Evolutionary conservation across 2,329 filamentous ascomycete genomes (phyloP), one percentile per base, ranked within the genome.

Genomic region (Fusarium humuli): DNA sequence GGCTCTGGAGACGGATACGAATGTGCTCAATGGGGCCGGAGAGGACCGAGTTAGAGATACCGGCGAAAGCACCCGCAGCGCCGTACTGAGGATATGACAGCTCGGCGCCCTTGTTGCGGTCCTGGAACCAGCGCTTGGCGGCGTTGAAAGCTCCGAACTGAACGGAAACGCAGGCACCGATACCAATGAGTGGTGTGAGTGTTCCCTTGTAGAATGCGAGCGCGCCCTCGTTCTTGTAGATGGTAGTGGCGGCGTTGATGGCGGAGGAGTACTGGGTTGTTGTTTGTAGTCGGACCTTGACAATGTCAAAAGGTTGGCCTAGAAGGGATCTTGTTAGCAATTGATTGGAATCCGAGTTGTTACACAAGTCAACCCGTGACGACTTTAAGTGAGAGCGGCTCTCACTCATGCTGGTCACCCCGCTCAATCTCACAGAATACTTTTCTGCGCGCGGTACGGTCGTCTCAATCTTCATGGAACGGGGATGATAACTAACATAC

Each of bases 131-230:
- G 64, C 96, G 93, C 65, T 93, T 92, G 11, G 95, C 94, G 77
- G 92, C 91, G 85, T 98, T 94, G 86, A 98, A 99, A 75, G 92
- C 96, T 69, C 94, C 96, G 81, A 99, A 99, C 85, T 99, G 96
- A 75, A 99, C 92, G n/a, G 94, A 98, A 47, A 96, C 94, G 80
- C 96, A 99, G 73, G 96, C 96, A 74, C 96, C 96, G 78, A 99
- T 98, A 73, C 96, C 96, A 61, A 99, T 88, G 59, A 99, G 86
- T 1, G 96, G 96, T 7, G 96, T 98, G 60, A 99, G 86, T 0
- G 96, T 98, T 76, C 96, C 96, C 83, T 99, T 99, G 89, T 99
- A 99, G 85, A 99, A 99, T 61, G 96, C 96, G 14, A 92, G 83
- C 4, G 94, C 86, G 3, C 96, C 96, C 81, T 99, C 96, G 77